These are phyloP conservation scores for Nephelium lappaceum DNA, from an alignment of 345 rosid species.

Conservation along the genomic window DNA sequence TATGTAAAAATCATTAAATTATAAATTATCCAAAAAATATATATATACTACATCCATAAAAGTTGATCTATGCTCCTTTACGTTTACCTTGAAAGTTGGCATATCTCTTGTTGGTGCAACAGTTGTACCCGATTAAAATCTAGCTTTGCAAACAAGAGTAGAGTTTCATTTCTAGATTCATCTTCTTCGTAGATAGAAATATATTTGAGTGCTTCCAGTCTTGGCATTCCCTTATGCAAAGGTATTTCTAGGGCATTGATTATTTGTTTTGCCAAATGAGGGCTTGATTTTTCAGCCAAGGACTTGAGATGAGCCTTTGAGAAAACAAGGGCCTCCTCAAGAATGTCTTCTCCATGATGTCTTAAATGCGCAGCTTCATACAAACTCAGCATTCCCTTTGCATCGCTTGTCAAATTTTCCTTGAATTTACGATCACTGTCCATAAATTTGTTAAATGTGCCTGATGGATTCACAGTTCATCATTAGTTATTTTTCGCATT, in stretches of 20 bases:
- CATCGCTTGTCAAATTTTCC: neutral
- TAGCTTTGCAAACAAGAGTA: neutral
- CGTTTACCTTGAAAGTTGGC: neutral
- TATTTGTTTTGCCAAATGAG: neutral
- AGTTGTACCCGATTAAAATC: neutral
- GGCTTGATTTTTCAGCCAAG: neutral
- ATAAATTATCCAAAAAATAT: too few species aligned
- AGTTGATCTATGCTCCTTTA: too few species aligned
- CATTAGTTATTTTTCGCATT: too few species aligned
- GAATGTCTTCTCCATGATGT: neutral
- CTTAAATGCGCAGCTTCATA: conserved; percentile 1
- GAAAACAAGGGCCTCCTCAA: conserved; percentile 6
- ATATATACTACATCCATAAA: too few species aligned
- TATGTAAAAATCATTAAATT: too few species aligned
- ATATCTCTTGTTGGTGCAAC: neutral
- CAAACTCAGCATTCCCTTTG: neutral
- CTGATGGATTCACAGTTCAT: neutral
- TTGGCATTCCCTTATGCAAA: neutral
- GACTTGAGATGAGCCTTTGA: neutral
- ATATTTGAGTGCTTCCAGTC: neutral
- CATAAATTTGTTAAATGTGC: neutral
- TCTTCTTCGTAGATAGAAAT: conserved; percentile 1
- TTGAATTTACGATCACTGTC: neutral
- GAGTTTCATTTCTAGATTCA: neutral
- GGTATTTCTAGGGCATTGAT: neutral